phyloP scores from a whole-genome alignment of 768 basidiomycete genomes.

The Kwoniella sp. region DNA sequence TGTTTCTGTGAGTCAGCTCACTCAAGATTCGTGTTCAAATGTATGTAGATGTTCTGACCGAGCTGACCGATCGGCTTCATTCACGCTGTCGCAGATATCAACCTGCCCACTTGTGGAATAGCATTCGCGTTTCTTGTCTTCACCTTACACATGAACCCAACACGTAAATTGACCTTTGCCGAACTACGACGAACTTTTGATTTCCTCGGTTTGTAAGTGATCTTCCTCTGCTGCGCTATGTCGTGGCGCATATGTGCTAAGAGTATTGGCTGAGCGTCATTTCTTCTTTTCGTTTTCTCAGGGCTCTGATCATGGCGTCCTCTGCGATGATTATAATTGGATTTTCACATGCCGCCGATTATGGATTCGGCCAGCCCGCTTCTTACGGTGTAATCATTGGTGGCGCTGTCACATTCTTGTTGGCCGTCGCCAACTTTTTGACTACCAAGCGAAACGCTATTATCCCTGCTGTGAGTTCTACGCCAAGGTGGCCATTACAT shows the following conservation, averaged over 20 bases:
- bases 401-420: constrained; percentile 33
- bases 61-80: constrained; percentile 1
- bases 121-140: constrained; percentile 51
- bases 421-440: constrained; percentile 42
- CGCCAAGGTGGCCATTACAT: too few species aligned
- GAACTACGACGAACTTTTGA: constrained; percentile 53
- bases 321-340: constrained; percentile 56
- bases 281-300: constrained; percentile 5
- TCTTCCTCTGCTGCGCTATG: not conserved
- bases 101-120: constrained; percentile 52
- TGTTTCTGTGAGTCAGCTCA: constrained; percentile 33
- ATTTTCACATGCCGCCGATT: constrained; percentile 52
- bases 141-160: constrained; percentile 55
- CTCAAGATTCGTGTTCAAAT: too few species aligned
- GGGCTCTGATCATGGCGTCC: constrained; percentile 54
- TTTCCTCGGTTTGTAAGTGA: constrained; percentile 54
- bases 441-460: constrained; percentile 56
- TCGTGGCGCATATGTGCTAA: not conserved
- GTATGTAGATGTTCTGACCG: not conserved
- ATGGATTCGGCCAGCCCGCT: constrained; percentile 47
- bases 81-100: constrained; percentile 40
- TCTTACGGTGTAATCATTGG: constrained; percentile 55
- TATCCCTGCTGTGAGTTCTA: constrained; percentile 52
- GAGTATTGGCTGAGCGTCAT: not conserved
- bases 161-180: constrained; percentile 33